phyloP scores from a whole-genome alignment of 2,329 filamentous ascomycete species.

The Cladosporium sp. region DNA sequence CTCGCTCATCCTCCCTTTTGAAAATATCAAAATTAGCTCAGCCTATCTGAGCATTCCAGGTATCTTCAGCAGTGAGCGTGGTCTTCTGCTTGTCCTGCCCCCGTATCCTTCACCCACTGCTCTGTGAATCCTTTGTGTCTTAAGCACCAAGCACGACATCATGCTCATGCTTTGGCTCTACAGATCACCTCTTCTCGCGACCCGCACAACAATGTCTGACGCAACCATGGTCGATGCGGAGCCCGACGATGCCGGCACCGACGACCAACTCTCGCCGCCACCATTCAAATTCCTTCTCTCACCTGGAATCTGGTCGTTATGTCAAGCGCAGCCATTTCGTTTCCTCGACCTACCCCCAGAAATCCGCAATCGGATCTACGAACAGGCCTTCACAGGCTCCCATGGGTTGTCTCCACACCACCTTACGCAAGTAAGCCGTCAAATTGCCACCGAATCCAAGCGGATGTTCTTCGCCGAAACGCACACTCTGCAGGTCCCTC shows the following conservation, averaged over 20 bases:
- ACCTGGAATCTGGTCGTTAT: not conserved
- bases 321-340: not conserved
- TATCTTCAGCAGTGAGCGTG: not conserved
- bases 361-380: not conserved
- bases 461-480: not conserved
- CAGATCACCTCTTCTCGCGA: not conserved
- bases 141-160: not conserved
- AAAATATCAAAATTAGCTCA: not conserved
- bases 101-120: not conserved
- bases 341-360: constrained; percentile 7
- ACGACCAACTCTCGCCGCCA: not conserved
- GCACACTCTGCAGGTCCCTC: not conserved
- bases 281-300: not conserved
- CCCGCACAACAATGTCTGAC: not conserved
- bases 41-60: not conserved
- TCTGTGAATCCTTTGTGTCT: not conserved
- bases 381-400: not conserved
- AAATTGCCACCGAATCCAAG: not conserved
- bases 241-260: not conserved
- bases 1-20: not conserved
- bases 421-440: not conserved
- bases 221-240: not conserved
- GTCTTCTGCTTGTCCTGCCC: not conserved
- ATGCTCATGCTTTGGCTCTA: not conserved
- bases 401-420: not conserved